Base-by-base conservation (phyloP, 2,329 filamentous ascomycete genomes). In the Teratosphaeria epicoccoides region DNA sequence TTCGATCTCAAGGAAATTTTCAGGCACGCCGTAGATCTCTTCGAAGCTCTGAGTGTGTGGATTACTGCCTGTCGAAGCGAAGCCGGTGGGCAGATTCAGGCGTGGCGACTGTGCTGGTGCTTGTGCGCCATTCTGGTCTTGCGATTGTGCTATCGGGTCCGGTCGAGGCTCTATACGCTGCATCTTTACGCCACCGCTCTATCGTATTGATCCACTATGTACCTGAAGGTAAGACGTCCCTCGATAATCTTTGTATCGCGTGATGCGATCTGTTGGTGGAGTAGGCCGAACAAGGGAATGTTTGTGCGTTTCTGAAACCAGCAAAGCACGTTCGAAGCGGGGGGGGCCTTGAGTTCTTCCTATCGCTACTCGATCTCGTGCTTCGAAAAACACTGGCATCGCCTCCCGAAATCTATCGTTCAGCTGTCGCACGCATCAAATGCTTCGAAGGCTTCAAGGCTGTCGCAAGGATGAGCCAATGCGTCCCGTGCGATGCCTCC, bases 1-100 rank as follows among this genome's bases (percentile, higher is more conserved):
- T 78, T 98, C 93, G 58, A 98, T 95, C 76, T 98, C 93, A 50
- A 98, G 81, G 68, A 97, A 96, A 76, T 98, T 98, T 78, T 98
- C 93, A 5, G 93, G 93, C 46, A 91, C 88, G 12, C 90, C 93
- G 71, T 98, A 98, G 70, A 97, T 95, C 78, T 98, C 93, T 73
- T 98, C 93, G 68, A 96, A 97, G 67, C 86, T 93, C 76, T 98
- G 93, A 5, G 64, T 63, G 47, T 65, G 64, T 11, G 54, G 45
- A 17, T 61, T 54, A 25, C 56, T 55, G 2, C 62, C 63, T 3
- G 64, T 65, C 33, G 58, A 61, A 11, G 64, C 61, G 53, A 67
- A 66, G 26, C 64, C 64, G 9, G 62, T 64, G 11, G 64, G 64
- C 22, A 65, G 46, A 29, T 40, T 33, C 54, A 46, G 52, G 43